Conservation (phyloP, 345 rosid species). For the Passiflora organensis region DNA sequence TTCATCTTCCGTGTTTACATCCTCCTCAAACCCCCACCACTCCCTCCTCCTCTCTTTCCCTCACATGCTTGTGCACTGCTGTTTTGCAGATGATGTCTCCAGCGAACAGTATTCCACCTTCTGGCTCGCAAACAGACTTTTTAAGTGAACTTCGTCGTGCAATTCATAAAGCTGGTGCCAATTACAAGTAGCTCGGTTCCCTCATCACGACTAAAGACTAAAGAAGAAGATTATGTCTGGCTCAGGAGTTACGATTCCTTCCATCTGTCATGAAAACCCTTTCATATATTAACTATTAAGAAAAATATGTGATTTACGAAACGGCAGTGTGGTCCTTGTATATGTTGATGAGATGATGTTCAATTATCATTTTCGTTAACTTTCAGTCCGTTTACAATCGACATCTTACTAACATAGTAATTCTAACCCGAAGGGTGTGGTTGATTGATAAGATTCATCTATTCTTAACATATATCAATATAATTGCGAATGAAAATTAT, state of each 20-base stretch:
- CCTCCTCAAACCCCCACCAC: neutral
- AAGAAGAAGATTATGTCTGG: neutral
- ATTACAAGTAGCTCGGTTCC: slow-evolving; percentile 22
- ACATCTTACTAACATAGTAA: too few species aligned
- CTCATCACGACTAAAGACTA: neutral
- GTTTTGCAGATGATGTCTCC: slow-evolving; percentile 33
- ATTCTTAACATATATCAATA: too few species aligned
- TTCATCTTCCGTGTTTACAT: neutral
- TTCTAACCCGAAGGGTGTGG: too few species aligned
- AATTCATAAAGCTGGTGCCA: slow-evolving; percentile 31
- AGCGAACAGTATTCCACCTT: slow-evolving; percentile 27
- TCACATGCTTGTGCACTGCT: slow-evolving; percentile 8
- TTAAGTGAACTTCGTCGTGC: slow-evolving; percentile 49
- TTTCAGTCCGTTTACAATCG: too few species aligned
- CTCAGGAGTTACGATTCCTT: neutral
- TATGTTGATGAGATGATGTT: too few species aligned
- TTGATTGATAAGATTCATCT: too few species aligned
- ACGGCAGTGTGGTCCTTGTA: neutral
- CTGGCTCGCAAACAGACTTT: slow-evolving; percentile 50
- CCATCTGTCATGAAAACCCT: neutral
- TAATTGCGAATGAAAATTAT: too few species aligned
- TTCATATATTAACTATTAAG: neutral
- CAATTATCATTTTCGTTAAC: too few species aligned
- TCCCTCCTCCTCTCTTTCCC: neutral
- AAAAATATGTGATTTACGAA: slow-evolving; percentile 1